Percentiles rank a stretch among this genome's conserved stretches.
Conservation (phyloP, 1,139 yeast species). For the Debaryomyces udenii region DNA sequence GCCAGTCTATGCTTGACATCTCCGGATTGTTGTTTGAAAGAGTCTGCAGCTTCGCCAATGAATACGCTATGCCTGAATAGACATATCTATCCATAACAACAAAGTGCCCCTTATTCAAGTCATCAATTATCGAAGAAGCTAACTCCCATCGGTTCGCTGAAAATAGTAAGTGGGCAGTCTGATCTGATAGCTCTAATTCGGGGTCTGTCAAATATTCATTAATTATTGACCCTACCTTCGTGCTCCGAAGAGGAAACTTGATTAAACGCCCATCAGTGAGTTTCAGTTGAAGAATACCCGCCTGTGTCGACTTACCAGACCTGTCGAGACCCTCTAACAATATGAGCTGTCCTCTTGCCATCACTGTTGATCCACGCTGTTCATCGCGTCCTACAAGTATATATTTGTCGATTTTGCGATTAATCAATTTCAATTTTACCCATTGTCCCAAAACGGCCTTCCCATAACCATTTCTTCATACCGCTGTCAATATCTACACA, state of each 20-base stretch:
- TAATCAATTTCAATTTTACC: not conserved
- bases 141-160: slow-evolving; percentile 96
- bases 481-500: not conserved
- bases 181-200: slow-evolving; percentile 57
- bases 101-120: slow-evolving; percentile 55
- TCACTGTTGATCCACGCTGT: slow-evolving; percentile 5
- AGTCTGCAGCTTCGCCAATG: slow-evolving; percentile 66
- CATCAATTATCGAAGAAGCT: slow-evolving; percentile 46
- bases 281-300: slow-evolving; percentile 45
- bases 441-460: not conserved
- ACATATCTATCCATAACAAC: slow-evolving; percentile 85
- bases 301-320: slow-evolving; percentile 94
- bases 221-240: slow-evolving; percentile 78
- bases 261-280: slow-evolving; percentile 51
- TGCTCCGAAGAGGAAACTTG: slow-evolving; percentile 87
- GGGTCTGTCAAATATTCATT: slow-evolving; percentile 67
- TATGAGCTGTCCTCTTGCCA: slow-evolving; percentile 68
- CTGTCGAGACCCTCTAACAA: slow-evolving; percentile 92
- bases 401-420: slow-evolving; percentile 2
- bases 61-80: slow-evolving; percentile 91
- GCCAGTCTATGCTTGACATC: slow-evolving; percentile 68
- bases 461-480: not conserved
- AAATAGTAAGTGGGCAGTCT: slow-evolving; percentile 83
- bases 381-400: no score
- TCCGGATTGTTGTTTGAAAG: slow-evolving; percentile 31